These are phyloP conservation scores for Rubia tinctorum DNA, from an alignment of 305 asterid genomes.

Conservation along the genomic window DNA sequence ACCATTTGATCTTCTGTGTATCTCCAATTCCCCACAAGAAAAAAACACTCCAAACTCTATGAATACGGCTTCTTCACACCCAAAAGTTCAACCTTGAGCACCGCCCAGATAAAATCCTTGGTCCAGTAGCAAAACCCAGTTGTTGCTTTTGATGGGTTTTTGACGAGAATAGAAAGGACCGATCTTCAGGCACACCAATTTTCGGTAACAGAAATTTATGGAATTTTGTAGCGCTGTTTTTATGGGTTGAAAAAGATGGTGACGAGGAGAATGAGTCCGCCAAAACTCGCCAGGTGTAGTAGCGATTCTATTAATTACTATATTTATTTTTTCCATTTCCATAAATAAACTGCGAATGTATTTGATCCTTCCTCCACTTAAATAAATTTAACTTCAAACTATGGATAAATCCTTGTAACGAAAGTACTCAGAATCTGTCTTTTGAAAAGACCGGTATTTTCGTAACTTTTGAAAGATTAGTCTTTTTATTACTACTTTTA, in stretches of 20 bases:
- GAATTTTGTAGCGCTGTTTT: background rate
- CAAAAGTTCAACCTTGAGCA: constrained; percentile 15
- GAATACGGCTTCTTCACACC: constrained; percentile 8
- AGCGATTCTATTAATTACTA: background rate
- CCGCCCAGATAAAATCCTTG: background rate
- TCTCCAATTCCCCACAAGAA: background rate
- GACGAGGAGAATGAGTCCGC: background rate
- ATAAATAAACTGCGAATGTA: too few relatives aligned
- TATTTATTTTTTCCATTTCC: too few relatives aligned
- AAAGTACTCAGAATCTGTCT: too few relatives aligned
- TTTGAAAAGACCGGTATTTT: too few relatives aligned
- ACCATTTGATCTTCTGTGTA: constrained; percentile 49
- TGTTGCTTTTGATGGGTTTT: background rate
- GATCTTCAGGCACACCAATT: background rate
- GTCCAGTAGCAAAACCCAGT: background rate
- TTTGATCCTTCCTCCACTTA: too few relatives aligned
- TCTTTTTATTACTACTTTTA: too few relatives aligned
- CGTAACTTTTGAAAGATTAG: too few relatives aligned
- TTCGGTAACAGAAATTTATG: background rate
- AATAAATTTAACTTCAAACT: too few relatives aligned
- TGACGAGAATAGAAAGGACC: background rate
- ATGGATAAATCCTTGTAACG: too few relatives aligned
- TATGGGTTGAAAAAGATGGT: background rate
- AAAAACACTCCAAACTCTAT: background rate
- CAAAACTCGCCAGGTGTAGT: background rate